Percentiles rank a stretch among this genome's conserved stretches.
phyloP scores from a whole-genome alignment of 495 filamentous ascomycete genomes.

The Neurospora intermedia region DNA sequence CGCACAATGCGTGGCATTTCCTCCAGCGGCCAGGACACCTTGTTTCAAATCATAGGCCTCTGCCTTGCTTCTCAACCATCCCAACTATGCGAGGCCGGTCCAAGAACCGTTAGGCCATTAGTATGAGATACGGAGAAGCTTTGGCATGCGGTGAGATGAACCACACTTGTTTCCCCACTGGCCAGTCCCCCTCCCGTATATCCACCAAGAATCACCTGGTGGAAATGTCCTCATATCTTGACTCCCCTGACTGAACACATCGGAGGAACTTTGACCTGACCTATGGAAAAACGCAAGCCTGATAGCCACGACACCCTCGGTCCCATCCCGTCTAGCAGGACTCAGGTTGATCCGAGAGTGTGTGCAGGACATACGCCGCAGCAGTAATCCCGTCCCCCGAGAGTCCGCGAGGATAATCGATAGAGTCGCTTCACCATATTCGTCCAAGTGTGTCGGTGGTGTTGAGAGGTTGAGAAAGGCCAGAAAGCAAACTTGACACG shows the following conservation, averaged over 20 bases:
- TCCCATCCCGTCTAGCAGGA: constrained; percentile 13
- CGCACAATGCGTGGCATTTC: background rate
- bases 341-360: background rate
- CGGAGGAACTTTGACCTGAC: constrained; percentile 25
- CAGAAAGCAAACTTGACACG: background rate
- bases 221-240: background rate
- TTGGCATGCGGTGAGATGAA: background rate
- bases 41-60: background rate
- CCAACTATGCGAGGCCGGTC: background rate
- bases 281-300: constrained; percentile 12
- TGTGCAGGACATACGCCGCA: constrained; percentile 7
- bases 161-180: background rate
- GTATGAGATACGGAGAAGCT: background rate
- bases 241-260: background rate
- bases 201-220: background rate
- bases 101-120: background rate
- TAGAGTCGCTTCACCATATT: background rate
- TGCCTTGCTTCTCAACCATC: background rate
- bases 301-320: background rate
- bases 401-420: background rate
- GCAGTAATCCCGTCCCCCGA: constrained; percentile 14
- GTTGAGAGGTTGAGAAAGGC: background rate
- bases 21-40: background rate
- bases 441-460: background rate
- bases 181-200: background rate